Evolutionary conservation across 73 alveolate species (phyloP), one percentile per base, ranked within the genome.

Genomic region (Breviolum minutum): DNA sequence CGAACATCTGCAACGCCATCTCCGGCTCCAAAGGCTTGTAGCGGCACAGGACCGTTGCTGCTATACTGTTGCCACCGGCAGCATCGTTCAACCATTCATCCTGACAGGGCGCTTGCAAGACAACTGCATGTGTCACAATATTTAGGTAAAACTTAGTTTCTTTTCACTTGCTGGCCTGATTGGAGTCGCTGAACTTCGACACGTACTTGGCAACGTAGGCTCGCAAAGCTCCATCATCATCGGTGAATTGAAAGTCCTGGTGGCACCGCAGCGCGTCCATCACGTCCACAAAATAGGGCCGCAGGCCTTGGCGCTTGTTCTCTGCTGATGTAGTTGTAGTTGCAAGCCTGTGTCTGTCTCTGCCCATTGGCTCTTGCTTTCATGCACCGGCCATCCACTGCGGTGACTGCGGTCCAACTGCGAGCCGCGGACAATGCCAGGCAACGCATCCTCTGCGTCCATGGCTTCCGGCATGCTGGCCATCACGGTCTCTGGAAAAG

Each of bases 191-290:
- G 95, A 88, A 88, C 85, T 88, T 88, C 73, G 62, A 16, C 12
- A 29, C 85, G 86, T 88, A 88, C 86, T 88, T 88, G 54, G 96
- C 71, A 20, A 69, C 86, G 81, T 89, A 89, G 86, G 86, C 71
- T 54, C 87, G 70, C 61, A 89, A 71, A 7, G 70, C 89, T n/a
- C 61, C 87, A 27, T 70, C 87, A 19, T 70, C 96, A 74, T 89
- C 87, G 54, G 74, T 87, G 27, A 89, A 6, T 32, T 89, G 96
- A 11, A 89, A 70, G 74, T 89, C 96, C 13, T 89, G 96, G 62
- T 89, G 86, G 71, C 96, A 89, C 17, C 87, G 85, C 70, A 89
- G 87, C 22, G 73, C 96, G 12, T 89, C 96, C 96, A 89, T 89
- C 48, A 89, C 27, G n/a, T 16, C 16, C 17, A 68, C 19, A 61